Percentiles rank a stretch among this genome's conserved stretches.
These are phyloP conservation scores for Euphorbia schlechtendalii DNA, from an alignment of 441 rosid species.

Conservation along the genomic window DNA sequence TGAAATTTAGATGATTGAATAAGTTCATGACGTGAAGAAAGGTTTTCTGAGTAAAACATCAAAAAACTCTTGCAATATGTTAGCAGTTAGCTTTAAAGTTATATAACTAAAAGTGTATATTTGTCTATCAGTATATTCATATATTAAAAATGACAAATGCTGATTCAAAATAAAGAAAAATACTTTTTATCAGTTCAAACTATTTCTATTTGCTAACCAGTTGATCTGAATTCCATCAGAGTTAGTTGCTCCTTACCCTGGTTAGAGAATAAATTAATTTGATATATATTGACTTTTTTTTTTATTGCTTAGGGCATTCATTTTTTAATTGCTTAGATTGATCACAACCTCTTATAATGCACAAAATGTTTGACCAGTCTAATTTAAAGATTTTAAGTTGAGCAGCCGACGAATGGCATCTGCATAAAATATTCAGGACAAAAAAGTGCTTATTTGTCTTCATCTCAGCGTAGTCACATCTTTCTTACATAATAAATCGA, in stretches of 20 bases:
- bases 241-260: not conserved
- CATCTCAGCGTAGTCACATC: not conserved
- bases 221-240: not conserved
- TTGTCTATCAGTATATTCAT: not conserved
- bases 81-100: not conserved
- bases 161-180: not conserved
- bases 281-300: not conserved
- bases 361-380: not conserved
- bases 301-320: not conserved
- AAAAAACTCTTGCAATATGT: not conserved
- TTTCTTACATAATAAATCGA: not conserved
- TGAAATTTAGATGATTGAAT: no score
- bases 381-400: not conserved
- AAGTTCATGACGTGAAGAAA: no score
- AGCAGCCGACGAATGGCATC: not conserved
- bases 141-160: not conserved
- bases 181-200: not conserved
- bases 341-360: not conserved
- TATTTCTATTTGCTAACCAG: not conserved
- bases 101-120: no score
- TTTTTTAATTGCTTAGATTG: not conserved
- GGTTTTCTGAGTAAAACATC: no score
- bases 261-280: not conserved
- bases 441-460: constrained; percentile 10
- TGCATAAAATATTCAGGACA: not conserved